These are phyloP conservation scores for Filobasidium wieringae DNA, from an alignment of 768 basidiomycete genomes.

Conservation along the genomic window DNA sequence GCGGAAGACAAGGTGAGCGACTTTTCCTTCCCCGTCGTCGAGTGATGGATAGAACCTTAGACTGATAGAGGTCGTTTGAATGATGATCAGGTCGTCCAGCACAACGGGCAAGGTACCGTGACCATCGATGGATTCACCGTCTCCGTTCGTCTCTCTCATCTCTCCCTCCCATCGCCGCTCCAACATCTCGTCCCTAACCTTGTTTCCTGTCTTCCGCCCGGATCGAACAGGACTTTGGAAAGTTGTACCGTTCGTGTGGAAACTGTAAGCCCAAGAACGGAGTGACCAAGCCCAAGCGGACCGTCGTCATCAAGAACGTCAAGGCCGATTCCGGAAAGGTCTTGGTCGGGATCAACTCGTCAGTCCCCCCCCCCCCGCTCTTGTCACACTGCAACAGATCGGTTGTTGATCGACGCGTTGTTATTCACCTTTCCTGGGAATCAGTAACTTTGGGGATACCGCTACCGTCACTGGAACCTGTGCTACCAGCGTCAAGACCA, in stretches of 20 bases:
- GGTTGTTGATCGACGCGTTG: neutral
- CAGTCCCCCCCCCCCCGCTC: neutral
- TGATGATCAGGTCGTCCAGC: neutral
- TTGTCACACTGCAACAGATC: neutral
- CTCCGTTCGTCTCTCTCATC: neutral
- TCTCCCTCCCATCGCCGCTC: neutral
- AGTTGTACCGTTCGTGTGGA: neutral
- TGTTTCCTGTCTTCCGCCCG: neutral
- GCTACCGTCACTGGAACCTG: neutral
- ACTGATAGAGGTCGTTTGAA: neutral
- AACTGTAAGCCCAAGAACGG: neutral
- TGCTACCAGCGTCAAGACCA: neutral
- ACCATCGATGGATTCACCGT: neutral
- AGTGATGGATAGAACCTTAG: neutral
- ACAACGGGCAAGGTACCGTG: neutral
- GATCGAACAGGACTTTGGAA: neutral
- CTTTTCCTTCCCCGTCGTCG: neutral
- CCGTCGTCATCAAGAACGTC: neutral
- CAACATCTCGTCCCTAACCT: neutral
- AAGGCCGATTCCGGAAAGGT: neutral
- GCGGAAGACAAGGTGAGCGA: neutral
- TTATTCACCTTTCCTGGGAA: too few species aligned
- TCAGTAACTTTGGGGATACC: neutral
- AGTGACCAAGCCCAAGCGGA: neutral
- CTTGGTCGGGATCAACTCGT: constrained; percentile 1